These are phyloP conservation scores for Exophiala spinifera DNA, from an alignment of 2,329 filamentous ascomycete species.

Conservation along the genomic window DNA sequence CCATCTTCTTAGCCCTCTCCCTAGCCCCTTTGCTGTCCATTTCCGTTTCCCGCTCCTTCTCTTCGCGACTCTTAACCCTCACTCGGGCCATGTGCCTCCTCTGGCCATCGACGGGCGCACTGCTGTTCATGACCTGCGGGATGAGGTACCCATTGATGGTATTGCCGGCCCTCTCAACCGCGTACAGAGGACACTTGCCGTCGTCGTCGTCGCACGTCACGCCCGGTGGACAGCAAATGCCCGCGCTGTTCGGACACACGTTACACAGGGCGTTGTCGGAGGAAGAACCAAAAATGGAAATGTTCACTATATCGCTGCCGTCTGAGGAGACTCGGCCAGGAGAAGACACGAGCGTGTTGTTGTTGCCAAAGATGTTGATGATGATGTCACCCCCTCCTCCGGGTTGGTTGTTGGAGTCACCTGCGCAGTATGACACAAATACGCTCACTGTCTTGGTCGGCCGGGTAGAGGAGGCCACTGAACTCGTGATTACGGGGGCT, in stretches of 20 bases:
- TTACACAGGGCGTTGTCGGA: slow-evolving; percentile 20
- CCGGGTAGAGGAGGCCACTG: background rate
- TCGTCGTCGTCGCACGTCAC: slow-evolving; percentile 18
- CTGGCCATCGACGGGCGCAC: slow-evolving; percentile 17
- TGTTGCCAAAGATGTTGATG: background rate
- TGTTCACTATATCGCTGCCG: background rate
- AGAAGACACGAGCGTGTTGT: background rate
- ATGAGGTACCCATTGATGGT: slow-evolving; percentile 24
- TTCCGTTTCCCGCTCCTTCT: background rate
- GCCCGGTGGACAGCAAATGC: slow-evolving; percentile 24
- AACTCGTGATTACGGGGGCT: slow-evolving; percentile 12
- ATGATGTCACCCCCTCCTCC: background rate
- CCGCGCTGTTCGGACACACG: slow-evolving; percentile 18
- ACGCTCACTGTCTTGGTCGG: slow-evolving; percentile 20
- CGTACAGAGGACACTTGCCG: slow-evolving; percentile 23
- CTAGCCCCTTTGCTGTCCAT: background rate
- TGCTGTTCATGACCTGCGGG: slow-evolving; percentile 24
- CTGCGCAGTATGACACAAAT: slow-evolving; percentile 23
- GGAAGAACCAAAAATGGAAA: background rate
- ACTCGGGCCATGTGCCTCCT: slow-evolving; percentile 18
- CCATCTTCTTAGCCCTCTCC: background rate
- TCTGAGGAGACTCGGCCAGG: background rate
- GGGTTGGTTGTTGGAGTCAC: background rate
- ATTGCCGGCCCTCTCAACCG: slow-evolving; percentile 19
- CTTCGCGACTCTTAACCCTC: slow-evolving; percentile 3